Conservation (phyloP, 129 eudicot species). For the Solidago caesia region DNA sequence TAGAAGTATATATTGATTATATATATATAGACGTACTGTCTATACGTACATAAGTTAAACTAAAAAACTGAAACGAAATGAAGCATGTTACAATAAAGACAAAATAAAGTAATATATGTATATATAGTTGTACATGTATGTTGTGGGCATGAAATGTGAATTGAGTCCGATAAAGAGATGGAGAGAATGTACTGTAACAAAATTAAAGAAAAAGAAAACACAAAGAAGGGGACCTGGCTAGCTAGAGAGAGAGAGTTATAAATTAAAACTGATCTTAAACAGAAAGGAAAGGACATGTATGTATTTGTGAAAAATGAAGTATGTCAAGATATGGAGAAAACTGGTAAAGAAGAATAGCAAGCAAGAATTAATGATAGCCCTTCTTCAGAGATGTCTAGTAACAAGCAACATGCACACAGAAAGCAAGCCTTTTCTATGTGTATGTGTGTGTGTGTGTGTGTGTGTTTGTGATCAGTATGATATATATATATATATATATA, state of each 20-base stretch:
- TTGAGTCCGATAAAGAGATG: constrained; percentile 39
- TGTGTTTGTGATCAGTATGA: constrained; percentile 11
- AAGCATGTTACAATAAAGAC: constrained; percentile 10
- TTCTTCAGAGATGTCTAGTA: constrained; percentile 38
- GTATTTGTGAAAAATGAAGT: constrained; percentile 38
- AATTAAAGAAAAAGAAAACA: constrained; percentile 36
- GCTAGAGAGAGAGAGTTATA: constrained; percentile 29
- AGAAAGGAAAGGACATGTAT: constrained; percentile 38
- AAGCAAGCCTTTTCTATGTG: constrained; percentile 19
- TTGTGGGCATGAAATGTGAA: constrained; percentile 30
- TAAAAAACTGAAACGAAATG: neutral
- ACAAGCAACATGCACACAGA: constrained; percentile 44
- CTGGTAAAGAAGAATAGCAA: constrained; percentile 31
- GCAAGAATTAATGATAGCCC: constrained; percentile 36
- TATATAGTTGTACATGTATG: constrained; percentile 5
- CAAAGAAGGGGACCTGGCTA: constrained; percentile 48
- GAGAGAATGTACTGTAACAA: constrained; percentile 32
- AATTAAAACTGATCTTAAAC: constrained; percentile 31
- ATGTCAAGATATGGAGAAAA: constrained; percentile 36
- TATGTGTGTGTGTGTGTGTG: neutral
- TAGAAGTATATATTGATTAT: neutral
- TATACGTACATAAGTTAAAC: neutral
- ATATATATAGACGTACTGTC: neutral
- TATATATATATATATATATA: neutral
- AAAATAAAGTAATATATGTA: neutral